Conservation (phyloP, 345 rosid genomes). For the Salix purpurea region DNA sequence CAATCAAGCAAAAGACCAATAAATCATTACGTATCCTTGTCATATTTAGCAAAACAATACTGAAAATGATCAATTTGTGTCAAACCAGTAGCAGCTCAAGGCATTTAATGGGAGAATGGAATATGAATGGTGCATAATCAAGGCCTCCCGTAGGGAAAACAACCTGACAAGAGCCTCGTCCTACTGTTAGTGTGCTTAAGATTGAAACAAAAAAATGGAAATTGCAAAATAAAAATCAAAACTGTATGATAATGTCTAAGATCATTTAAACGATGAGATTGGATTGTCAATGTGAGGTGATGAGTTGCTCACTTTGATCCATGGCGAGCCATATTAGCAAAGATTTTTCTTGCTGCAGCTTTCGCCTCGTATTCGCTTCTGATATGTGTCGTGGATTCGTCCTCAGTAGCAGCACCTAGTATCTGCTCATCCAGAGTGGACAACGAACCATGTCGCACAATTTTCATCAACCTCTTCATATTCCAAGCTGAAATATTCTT, state of each 20-base stretch:
- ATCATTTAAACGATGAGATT: neutral
- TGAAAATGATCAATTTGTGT: too few relatives aligned
- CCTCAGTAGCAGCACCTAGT: constrained; percentile 38
- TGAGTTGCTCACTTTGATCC: constrained; percentile 46
- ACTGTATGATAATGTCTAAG: neutral
- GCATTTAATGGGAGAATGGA: too few relatives aligned
- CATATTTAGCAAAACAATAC: too few relatives aligned
- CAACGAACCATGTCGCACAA: constrained; percentile 65
- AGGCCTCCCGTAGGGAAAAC: too few relatives aligned
- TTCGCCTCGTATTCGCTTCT: constrained; percentile 78
- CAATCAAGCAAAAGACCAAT: too few relatives aligned
- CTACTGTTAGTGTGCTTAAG: too few relatives aligned
- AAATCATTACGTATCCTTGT: too few relatives aligned
- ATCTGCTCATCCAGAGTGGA: constrained; percentile 77
- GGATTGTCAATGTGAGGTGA: neutral
- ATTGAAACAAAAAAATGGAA: too few relatives aligned
- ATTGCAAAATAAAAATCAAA: neutral
- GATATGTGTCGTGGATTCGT: constrained; percentile 54
- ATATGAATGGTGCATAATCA: too few relatives aligned
- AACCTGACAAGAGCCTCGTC: too few relatives aligned
- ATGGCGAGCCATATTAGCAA: constrained; percentile 56
- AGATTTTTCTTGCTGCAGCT: constrained; percentile 83
- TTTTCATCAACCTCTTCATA: constrained; percentile 89
- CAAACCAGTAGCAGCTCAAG: too few relatives aligned
- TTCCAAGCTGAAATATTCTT: constrained; percentile 94